Evolutionary conservation across 78 protist species (phyloP), one percentile per base, ranked within the genome.

Genomic region (Cavenderia fasciculata): DNA sequence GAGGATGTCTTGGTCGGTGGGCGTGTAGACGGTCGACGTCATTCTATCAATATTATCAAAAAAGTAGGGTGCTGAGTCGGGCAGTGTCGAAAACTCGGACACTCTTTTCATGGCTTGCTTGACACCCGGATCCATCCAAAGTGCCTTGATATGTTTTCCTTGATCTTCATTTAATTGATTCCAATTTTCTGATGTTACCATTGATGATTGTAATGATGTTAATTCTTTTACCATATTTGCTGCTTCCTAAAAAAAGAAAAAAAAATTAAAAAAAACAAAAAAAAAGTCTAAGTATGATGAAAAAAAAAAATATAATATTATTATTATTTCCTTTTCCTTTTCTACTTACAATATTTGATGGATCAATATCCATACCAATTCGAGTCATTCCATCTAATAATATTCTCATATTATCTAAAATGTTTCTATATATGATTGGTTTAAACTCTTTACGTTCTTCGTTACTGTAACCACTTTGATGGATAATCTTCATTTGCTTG

Each of bases 81-180:
- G 90, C 23, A 82, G 73, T 44, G 90, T 82, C 65, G 79, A 68
- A 88, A 74, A 96, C 54, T 97, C 98, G 16, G 54, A 33, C 4
- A 88, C 74, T 66, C 96, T 86, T 14, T 33, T 82, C 88, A 62
- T 97, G 49, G 93, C 51, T 34, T 34, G 72, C 38, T 90, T 96
- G 27, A 98, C 76, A 59, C 71, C 94, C 11, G 79, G 61, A 52
- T 94, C 96, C 2, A 34, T 41, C 99, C 99, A 98, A 14, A 98
- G 54, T 7, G 57, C 68, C 71, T 54, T 63, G 62, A 82, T 68
- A 63, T 68, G 56, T 68, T 68, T 82, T 44, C 90, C 90, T 68
- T 82, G 76, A 4, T 82, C 78, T 43, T 82, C 90, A n/a, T 61
- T 68, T 40, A 82, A 57, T 47, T 82, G 79, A 8, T 56, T 61